Evolutionary conservation across 805 yeast species (phyloP), one percentile per base, ranked within the genome.

Genomic region (Starmerella stigmatis): DNA sequence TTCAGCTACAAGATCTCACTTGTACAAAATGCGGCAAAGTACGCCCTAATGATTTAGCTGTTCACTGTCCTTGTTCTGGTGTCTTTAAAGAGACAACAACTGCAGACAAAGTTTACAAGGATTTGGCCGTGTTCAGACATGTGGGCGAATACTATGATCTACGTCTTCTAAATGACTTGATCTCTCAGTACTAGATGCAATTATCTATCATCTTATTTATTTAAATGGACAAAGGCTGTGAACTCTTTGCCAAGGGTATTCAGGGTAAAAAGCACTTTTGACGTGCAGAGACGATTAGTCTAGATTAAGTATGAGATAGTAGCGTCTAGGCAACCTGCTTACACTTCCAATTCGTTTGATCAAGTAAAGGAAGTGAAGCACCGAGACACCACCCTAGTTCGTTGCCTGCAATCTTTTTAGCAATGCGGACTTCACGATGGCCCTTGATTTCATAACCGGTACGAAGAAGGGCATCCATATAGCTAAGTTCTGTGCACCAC

Each of bases 321-420:
- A 16, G n/a, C 9, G 9, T 5, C 8, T 12, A 30, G 16, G 26
- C 25, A 8, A 36, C n/a, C 22, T 36, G 40, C 40, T 36, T 36
- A 64, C 96, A 86, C 43, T 69, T 72, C 95, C 95, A 48, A 37
- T 35, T 37, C 4, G 22, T 17, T 12, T 27, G 26, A 51, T 83
- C 92, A 55, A 92, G 70, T 56, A 92, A 68, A 8, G 97, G 97
- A 57, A 92, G 73, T 2, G 96, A 85, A 1, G 97, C 98, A 57
- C 99, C 99, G 46, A 92, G 71, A 70, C 97, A 92, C 99, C 99
- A 92, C 27, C 98, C 99, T 43, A 92, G 72, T 67, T 92, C 98
- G 58, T 85, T 86, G 60, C 78, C 77, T 43, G 78, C 81, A 56
- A 92, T 85, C 61, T 77, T 86, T 69, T 86, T 79, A 8, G 96